Evolutionary conservation across 768 basidiomycete species (phyloP), one percentile per base, ranked within the genome.

Genomic region (Leccinum incarnatum): DNA sequence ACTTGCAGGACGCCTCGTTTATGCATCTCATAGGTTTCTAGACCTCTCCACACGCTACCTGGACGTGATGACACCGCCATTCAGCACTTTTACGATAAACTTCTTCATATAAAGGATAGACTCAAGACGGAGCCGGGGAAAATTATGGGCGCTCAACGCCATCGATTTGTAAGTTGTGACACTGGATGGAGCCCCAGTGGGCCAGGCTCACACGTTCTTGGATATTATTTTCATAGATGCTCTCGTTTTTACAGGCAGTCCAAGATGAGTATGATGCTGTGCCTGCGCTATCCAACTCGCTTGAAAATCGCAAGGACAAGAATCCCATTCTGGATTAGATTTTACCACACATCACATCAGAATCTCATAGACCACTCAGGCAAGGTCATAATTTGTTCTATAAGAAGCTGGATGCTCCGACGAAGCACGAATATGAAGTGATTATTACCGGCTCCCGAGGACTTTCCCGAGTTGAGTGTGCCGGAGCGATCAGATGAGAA

Each of bases 61-160:
- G 80, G 75, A 45, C 79, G 86, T 64, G 73, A 80, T 51, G 75
- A 72, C 27, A 85, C 86, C 0, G 86, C 91, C 5, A 84, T 94
- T 27, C 82, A 84, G 57, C 94, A 96, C 68, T 96, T 95, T 69
- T 75, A 93, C 63, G 91, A 93, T 65, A 96, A 95, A 72, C 79
- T 96, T 34, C 71, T 95, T 27, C 82, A 84, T 56, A 89, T 96
- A 57, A 79, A 76, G 42, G 84, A 83, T 49, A 77, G 83, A 60
- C 83, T 95, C 61, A 95, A 95, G 76, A 96, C 93, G 0, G 81
- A 77, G 9, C 79, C 80, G 3, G 94, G 91, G 4, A 86, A 81
- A 67, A 67, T 69, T 56, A 74, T 93, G 70, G 93, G 91, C 23
- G 78, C 81, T 59, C 85, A 81, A 63, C 77, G 93, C 63, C 93